phyloP scores from a whole-genome alignment of 352 stramenopile genomes.

The Vaucheria bursata region DNA sequence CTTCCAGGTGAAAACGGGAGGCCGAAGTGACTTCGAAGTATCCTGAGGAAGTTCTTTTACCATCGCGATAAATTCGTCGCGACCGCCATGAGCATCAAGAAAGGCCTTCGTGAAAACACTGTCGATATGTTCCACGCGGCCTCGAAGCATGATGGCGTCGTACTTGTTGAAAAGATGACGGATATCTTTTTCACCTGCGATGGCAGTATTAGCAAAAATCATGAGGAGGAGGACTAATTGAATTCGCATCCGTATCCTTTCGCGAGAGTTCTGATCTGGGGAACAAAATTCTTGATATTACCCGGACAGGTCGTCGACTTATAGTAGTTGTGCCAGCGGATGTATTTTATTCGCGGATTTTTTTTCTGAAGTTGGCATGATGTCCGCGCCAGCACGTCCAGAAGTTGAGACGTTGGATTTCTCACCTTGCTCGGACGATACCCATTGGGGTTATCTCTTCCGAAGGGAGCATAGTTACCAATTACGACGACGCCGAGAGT shows the following conservation, averaged over 20 bases:
- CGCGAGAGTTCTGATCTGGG: background rate
- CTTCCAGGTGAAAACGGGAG: no score
- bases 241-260: background rate
- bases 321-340: background rate
- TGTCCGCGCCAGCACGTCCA: background rate
- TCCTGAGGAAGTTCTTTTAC: no score
- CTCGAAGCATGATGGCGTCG: background rate
- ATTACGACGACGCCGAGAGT: background rate
- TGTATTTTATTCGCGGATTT: background rate
- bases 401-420: background rate
- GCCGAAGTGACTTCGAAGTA: no score
- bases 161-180: background rate
- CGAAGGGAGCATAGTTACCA: background rate
- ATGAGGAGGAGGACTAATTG: background rate
- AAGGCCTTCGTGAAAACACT: background rate
- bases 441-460: background rate
- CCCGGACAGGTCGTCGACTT: background rate
- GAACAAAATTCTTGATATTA: background rate
- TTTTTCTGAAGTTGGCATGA: background rate
- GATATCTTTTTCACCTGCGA: constrained; percentile 2
- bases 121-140: background rate
- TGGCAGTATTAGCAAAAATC: background rate
- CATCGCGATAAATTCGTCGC: no score
- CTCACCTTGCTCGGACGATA: background rate
- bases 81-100: background rate